Evolutionary conservation across 2,329 filamentous ascomycete species (phyloP).

Genomic region (Sporothrix dimorphospora): DNA sequence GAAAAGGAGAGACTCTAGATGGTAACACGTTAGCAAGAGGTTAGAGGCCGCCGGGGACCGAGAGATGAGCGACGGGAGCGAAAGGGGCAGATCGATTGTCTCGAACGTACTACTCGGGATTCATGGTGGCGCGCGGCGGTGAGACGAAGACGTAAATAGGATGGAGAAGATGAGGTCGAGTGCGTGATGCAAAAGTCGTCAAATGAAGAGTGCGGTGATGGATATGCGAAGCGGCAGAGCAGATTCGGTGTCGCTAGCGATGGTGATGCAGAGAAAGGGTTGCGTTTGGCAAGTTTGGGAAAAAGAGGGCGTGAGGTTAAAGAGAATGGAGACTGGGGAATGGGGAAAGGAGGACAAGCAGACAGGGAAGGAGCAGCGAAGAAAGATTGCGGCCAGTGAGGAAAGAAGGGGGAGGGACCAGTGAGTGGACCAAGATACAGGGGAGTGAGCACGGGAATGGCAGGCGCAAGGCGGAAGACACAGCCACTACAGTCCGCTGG

Average conservation of each 20-base stretch:
- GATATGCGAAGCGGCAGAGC: not conserved
- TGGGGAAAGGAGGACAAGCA: slow-evolving; percentile 17
- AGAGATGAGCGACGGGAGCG: not conserved
- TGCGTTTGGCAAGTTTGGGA: slow-evolving; percentile 7
- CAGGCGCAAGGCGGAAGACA: slow-evolving; percentile 4
- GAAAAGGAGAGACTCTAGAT: slow-evolving; percentile 23
- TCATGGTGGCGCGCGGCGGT: slow-evolving; percentile 65
- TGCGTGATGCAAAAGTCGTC: not conserved
- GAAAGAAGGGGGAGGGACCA: not conserved
- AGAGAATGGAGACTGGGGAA: slow-evolving; percentile 22
- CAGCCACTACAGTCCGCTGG: slow-evolving; percentile 10
- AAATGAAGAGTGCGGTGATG: not conserved
- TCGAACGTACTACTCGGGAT: slow-evolving; percentile 79
- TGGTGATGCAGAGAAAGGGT: not conserved
- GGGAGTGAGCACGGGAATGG: not conserved
- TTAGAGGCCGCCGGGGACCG: not conserved
- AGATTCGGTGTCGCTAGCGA: slow-evolving; percentile 13
- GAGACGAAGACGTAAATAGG: slow-evolving; percentile 18
- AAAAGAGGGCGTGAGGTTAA: slow-evolving; percentile 20
- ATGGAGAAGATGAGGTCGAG: not conserved
- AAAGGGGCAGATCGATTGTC: slow-evolving; percentile 29
- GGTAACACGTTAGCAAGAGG: slow-evolving; percentile 18
- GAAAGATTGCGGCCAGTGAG: slow-evolving; percentile 7
- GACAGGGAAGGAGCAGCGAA: not conserved
- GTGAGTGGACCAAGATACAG: not conserved